Evolutionary conservation across 495 filamentous ascomycete genomes (phyloP), one percentile per base, ranked within the genome.

Genomic region (Xylaria acuta): DNA sequence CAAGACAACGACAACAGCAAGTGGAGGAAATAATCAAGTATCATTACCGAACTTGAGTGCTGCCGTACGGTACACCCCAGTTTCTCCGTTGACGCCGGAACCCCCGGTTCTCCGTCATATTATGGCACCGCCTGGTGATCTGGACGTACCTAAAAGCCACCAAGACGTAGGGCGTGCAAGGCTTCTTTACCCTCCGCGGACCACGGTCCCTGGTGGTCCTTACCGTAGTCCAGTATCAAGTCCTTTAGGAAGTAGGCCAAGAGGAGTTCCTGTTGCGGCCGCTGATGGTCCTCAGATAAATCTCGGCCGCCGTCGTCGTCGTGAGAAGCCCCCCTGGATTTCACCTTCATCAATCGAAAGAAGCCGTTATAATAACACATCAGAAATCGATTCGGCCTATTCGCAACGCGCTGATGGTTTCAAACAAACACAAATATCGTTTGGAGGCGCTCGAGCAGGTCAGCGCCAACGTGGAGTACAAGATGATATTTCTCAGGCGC

Each of bases 221-320:
- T 79, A 76, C 53, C 76, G 73, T 40, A 78, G 73, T 49, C 76
- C 77, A 58, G 40, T 78, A 12, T 72, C 74, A n/a, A 78, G 71
- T 16, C 67, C 75, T 49, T 47, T 45, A 54, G 30, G 58, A 7
- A 18, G n/a, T 27, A 40, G 63, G 7, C n/a, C 22, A 41, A n/a
- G 40, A 56, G 32, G 38, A 40, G 5, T 22, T 12, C 25, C 41
- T 40, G 16, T 38, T 40, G 22, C 25, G 11, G 3, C 51, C 6
- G 7, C 36, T 22, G 1, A 56, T 38, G 36, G 49, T 56, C 64
- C 68, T 16, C 65, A 64, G 30, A 36, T 60, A 14, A n/a, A 60
- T 64, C 1, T 49, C 3, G 67, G 27, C 59, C 70, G 20, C 25
- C 74, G 49, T 64, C 72, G 41, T 66, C 71, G 41, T 49, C 68